Evolutionary conservation across 2,329 filamentous ascomycete genomes (phyloP).

Genomic region (Ramularia endophylla): DNA sequence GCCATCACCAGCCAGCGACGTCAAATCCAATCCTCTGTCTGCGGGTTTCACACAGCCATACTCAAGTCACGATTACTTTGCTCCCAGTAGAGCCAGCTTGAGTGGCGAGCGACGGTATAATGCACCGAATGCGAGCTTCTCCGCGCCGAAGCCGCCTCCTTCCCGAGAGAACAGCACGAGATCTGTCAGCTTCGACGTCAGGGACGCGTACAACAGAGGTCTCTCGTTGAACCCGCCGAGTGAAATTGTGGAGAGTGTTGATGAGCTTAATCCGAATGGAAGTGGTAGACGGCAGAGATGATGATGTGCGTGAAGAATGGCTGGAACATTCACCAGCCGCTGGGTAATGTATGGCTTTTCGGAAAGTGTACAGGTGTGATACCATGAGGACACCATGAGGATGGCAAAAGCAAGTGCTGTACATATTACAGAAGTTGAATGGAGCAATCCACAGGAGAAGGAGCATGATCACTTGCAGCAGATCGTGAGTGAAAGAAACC

Average conservation of each 20-base stretch:
- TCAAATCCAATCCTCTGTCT: neutral
- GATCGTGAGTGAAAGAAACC: no score
- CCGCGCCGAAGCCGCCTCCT: constrained; percentile 7
- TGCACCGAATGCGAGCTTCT: constrained; percentile 11
- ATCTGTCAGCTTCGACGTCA: constrained; percentile 12
- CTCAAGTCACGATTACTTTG: neutral
- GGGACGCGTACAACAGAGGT: constrained; percentile 7
- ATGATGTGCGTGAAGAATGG: neutral
- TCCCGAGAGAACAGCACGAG: constrained; percentile 8
- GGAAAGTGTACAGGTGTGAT: no score
- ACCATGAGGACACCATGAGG: no score
- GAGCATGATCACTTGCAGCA: no score
- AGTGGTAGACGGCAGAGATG: neutral
- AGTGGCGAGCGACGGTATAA: constrained; percentile 7
- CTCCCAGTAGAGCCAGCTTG: neutral
- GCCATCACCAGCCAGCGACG: constrained; percentile 5
- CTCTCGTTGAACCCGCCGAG: constrained; percentile 15
- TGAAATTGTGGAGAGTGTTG: constrained; percentile 13
- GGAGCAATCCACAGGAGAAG: no score
- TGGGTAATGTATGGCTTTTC: no score
- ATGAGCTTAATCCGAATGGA: constrained; percentile 2
- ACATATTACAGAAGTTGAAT: no score
- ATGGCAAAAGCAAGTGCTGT: no score
- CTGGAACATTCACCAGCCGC: no score
- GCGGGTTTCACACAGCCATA: neutral